Evolutionary conservation across 257 asterid species (phyloP), one percentile per base, ranked within the genome.

Genomic region (Solanum arcanum): DNA sequence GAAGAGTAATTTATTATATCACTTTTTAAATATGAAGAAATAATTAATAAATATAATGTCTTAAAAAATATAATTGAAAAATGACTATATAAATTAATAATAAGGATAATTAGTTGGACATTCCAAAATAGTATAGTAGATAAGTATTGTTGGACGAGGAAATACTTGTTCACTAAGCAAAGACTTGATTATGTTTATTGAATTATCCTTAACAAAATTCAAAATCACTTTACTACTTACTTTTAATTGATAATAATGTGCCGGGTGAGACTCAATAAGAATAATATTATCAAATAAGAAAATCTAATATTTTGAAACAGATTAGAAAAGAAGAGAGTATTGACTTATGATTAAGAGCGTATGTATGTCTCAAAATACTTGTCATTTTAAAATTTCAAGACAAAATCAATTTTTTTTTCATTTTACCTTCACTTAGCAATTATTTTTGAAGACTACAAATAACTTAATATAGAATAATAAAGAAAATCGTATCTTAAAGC

Each of bases 91-190:
- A 0, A 33, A 33, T 33, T 33, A 33, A 33, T 33, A 33, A 33
- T 33, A 33, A 33, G 35, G 5, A 33, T 33, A 33, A 33, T 3
- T 33, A 33, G 2, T 18, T 52, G 1, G 4, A 52, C 2, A 52
- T 52, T 0, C 0, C 10, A 18, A 16, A 52, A 52, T 6, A 18
- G 0, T 52, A 52, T 6, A 52, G 0, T 6, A 0, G 2, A 52
- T 8, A 52, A 6, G 1, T 52, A 52, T 6, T 52, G 1, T 7
- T 52, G n/a, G 2, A 52, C 2, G 0, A 52, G 2, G 0, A 52
- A 52, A 6, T 52, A 52, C 6, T 18, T 52, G 62, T 52, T 23
- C 62, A 52, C 62, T 18, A 52, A 52, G n/a, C n/a, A 52, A 52
- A 52, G 4, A n/a, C 7, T 2, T 62, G 14, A n/a, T 62, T n/a